Conservation (phyloP, 768 basidiomycete genomes). For the Mycena maculata region DNA sequence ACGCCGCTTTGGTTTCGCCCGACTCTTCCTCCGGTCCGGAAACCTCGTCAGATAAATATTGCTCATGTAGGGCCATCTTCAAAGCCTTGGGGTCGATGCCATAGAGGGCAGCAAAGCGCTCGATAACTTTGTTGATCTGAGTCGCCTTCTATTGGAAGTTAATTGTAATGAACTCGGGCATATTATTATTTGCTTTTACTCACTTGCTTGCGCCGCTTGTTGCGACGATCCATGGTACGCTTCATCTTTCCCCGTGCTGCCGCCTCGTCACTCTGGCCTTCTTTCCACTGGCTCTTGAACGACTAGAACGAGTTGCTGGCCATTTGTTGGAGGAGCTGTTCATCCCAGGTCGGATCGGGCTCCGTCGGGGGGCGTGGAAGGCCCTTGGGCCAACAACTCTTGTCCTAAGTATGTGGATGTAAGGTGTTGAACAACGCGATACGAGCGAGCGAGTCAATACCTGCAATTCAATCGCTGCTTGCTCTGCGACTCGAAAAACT, state of each 20-base stretch:
- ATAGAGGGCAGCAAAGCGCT: background rate
- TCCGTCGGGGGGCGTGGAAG: background rate
- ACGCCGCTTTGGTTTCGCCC: background rate
- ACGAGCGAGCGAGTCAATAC: too few species aligned
- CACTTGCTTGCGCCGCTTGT: background rate
- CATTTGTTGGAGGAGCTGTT: background rate
- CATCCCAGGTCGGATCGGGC: background rate
- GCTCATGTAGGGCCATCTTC: background rate
- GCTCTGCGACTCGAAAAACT: background rate
- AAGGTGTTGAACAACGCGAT: too few species aligned
- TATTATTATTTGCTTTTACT: background rate
- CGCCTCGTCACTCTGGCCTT: background rate
- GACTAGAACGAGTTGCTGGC: background rate
- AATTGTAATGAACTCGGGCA: background rate
- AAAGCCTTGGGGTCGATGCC: background rate
- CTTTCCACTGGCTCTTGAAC: background rate
- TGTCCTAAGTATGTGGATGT: too few species aligned
- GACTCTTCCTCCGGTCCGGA: background rate
- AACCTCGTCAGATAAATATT: conserved; percentile 4
- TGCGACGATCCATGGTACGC: background rate
- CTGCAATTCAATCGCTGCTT: too few species aligned
- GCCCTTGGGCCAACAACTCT: background rate
- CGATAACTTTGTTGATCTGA: background rate
- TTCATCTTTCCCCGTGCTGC: background rate
- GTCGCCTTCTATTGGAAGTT: background rate